Percentiles rank a stretch among this genome's conserved stretches.
These are phyloP conservation scores for Colletotrichum graminicola DNA, from an alignment of 2,329 filamentous ascomycete genomes.

Conservation along the genomic window DNA sequence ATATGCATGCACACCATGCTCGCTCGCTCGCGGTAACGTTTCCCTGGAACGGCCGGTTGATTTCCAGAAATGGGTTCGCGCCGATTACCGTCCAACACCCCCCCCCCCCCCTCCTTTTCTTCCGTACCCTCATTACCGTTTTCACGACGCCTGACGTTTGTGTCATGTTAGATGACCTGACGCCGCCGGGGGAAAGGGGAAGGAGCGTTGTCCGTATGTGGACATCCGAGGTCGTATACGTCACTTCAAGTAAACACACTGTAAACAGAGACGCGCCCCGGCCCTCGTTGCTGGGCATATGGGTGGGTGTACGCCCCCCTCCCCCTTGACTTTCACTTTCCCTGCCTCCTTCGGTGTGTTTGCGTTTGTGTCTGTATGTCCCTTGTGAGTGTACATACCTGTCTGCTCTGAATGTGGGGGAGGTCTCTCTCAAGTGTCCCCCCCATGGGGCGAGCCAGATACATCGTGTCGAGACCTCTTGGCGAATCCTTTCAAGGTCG, in stretches of 20 bases:
- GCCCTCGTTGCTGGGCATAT: background rate
- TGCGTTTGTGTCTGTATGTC: background rate
- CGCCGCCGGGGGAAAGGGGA: background rate
- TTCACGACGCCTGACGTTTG: background rate
- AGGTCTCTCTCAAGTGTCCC: background rate
- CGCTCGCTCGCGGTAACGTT: background rate
- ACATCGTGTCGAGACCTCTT: constrained; percentile 21
- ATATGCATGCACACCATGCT: background rate
- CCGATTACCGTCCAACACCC: constrained; percentile 2
- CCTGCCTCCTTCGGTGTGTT: background rate
- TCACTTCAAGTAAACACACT: background rate
- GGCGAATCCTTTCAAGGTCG: constrained; percentile 20
- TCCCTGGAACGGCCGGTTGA: constrained; percentile 5
- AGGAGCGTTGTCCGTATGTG: background rate
- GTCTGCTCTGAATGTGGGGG: background rate
- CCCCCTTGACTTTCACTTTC: background rate
- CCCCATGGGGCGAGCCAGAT: constrained; percentile 13
- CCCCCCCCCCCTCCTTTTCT: background rate
- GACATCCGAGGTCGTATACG: background rate
- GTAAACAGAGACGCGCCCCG: background rate
- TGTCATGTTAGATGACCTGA: background rate
- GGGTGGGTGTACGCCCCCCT: no score
- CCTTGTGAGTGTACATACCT: background rate
- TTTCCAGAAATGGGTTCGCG: constrained; percentile 20
- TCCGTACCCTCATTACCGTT: background rate